Percentiles rank a stretch among this genome's conserved stretches.
Evolutionary conservation across 2,329 filamentous ascomycete genomes (phyloP).

Genomic region (Pseudogymnoascus sp.): DNA sequence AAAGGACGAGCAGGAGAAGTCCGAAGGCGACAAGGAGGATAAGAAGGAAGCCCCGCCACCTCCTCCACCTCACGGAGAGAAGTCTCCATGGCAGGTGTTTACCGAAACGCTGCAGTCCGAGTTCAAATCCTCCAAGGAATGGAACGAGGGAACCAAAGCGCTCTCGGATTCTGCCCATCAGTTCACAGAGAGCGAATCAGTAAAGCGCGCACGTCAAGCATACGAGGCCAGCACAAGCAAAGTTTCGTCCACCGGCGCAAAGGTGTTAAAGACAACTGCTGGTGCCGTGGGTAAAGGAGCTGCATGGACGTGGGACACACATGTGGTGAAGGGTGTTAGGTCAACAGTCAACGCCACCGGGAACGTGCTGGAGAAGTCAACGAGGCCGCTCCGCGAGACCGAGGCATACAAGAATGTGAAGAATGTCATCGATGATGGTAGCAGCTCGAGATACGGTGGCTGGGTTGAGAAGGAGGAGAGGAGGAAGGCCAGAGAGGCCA

Average conservation of each 20-base stretch:
- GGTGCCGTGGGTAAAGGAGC: slow-evolving; percentile 84
- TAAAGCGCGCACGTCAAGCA: slow-evolving; percentile 76
- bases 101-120: slow-evolving; percentile 90
- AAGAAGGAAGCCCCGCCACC: slow-evolving; percentile 64
- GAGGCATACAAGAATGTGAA: slow-evolving; percentile 94
- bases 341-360: slow-evolving; percentile 81
- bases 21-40: slow-evolving; percentile 39
- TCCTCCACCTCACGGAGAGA: slow-evolving; percentile 94
- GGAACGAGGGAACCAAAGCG: slow-evolving; percentile 98
- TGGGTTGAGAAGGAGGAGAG: slow-evolving; percentile 97
- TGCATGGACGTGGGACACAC: slow-evolving; percentile 94
- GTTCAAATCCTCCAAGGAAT: slow-evolving; percentile 96
- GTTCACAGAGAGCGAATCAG: slow-evolving; percentile 86
- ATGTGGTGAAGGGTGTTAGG: slow-evolving; percentile 83
- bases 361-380: slow-evolving; percentile 86
- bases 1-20: slow-evolving; percentile 40
- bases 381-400: slow-evolving; percentile 85
- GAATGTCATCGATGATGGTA: slow-evolving; percentile 93
- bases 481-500: slow-evolving; percentile 65
- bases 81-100: slow-evolving; percentile 98
- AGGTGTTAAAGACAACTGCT: slow-evolving; percentile 78
- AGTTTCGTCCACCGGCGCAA: slow-evolving; percentile 69
- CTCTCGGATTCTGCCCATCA: slow-evolving; percentile 82
- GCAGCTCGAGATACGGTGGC: slow-evolving; percentile 89
- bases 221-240: slow-evolving; percentile 82